Conservation (phyloP, 1,284 basidiomycete genomes). For the Rhizoctonia solani region DNA sequence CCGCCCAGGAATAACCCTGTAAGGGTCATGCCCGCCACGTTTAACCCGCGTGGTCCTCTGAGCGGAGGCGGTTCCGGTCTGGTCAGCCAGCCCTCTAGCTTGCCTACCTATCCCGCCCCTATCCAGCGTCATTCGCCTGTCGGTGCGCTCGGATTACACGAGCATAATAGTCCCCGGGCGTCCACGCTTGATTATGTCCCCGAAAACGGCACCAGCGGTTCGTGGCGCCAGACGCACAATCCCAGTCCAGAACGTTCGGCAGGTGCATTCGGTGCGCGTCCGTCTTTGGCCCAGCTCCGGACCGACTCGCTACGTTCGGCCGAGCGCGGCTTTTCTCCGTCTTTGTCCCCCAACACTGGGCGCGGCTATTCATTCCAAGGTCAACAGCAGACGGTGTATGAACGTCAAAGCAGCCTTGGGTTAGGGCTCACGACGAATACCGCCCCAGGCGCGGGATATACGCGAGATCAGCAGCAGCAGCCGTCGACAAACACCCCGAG, state of each 20-base stretch:
- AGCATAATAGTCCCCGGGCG: conserved; percentile 2
- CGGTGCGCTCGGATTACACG: conserved; percentile 17
- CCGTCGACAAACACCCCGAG: not conserved
- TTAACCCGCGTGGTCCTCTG: conserved; percentile 28
- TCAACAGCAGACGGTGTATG: not conserved
- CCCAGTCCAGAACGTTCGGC: conserved; percentile 14
- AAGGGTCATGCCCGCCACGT: conserved; percentile 26
- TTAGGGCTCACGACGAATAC: conserved; percentile 4
- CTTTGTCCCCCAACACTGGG: conserved; percentile 18
- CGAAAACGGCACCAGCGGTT: conserved; percentile 17
- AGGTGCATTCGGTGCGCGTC: not conserved
- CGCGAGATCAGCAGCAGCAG: not conserved
- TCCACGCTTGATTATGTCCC: conserved; percentile 16
- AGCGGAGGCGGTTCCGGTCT: not conserved
- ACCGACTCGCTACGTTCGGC: conserved; percentile 21
- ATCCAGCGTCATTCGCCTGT: conserved; percentile 26
- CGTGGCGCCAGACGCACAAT: conserved; percentile 20
- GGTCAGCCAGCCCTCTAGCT: conserved; percentile 22
- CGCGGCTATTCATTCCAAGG: conserved; percentile 1
- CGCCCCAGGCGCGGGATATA: not conserved
- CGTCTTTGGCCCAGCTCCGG: conserved; percentile 14
- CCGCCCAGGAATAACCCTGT: not conserved
- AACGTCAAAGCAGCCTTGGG: not conserved
- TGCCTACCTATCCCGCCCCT: conserved; percentile 25
- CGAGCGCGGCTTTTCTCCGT: conserved; percentile 16